phyloP scores from a whole-genome alignment of 257 asterid species.

The Schizonepeta tenuifolia region DNA sequence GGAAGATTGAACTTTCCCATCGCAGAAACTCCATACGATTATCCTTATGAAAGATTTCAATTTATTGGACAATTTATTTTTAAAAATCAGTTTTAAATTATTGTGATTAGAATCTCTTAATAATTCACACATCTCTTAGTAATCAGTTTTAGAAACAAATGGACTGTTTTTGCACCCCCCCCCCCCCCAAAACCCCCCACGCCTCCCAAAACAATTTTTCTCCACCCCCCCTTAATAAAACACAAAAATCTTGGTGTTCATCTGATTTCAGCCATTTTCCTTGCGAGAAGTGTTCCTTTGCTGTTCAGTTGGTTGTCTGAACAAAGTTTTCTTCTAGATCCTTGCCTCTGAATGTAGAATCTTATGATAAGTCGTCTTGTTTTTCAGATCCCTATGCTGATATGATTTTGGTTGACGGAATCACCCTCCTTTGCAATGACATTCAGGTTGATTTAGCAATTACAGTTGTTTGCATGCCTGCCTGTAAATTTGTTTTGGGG shows the following conservation, averaged over 20 bases:
- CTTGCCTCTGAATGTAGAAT: constrained; percentile 17
- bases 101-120: too few relatives aligned
- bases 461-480: constrained; percentile 4
- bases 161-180: not conserved
- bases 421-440: constrained; percentile 61
- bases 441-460: constrained; percentile 53
- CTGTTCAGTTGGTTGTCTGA: constrained; percentile 2
- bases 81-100: too few relatives aligned
- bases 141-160: not conserved
- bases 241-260: not conserved
- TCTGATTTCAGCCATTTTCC: not conserved
- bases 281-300: constrained; percentile 1
- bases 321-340: constrained; percentile 15
- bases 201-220: too few relatives aligned
- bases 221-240: too few relatives aligned
- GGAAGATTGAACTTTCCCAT: too few relatives aligned
- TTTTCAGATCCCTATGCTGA: constrained; percentile 62
- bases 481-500: constrained; percentile 18
- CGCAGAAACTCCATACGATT: too few relatives aligned
- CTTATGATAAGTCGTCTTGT: constrained; percentile 29
- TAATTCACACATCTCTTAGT: too few relatives aligned
- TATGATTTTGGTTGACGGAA: constrained; percentile 72
- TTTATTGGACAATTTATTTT: too few relatives aligned
- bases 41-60: too few relatives aligned
- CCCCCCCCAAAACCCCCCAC: too few relatives aligned